Base-by-base conservation (phyloP, 2,329 filamentous ascomycete species). In the Penicillium sp. region DNA sequence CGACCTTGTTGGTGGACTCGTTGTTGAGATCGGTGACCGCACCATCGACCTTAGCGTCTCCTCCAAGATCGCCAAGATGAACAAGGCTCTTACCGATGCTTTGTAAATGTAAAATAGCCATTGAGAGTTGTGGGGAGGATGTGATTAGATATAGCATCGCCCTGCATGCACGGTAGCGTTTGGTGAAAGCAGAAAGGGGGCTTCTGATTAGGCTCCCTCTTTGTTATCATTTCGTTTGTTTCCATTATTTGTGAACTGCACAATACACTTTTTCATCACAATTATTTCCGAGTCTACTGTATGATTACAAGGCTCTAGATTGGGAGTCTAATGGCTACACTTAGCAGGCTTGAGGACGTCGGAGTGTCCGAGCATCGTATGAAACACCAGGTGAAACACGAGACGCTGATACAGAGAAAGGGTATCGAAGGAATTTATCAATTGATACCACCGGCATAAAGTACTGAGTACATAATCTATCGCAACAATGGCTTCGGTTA, bases 11-110 rank as follows among this genome's bases (percentile, higher is more conserved):
- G 95, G 95, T 67, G 95, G 95, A 62, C 87, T 99, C 67, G 81
- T 99, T 66, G 93, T 99, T 74, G 93, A 98, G 82, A 90, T 98
- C 68, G 93, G 93, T 73, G 93, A 98, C 85, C 90, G 93, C 75
- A 98, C 93, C 77, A 96, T 99, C 75, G 95, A 99, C 81, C 89
- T 97, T 69, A 95, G 90, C 80, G 93, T 99, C 73, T 93, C 93
- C 49, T 84, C 90, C 77, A 96, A 93, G 86, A 89, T 99, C 79
- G 86, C 90, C 78, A 96, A 92, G 87, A 91, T 99, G 87, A 99
- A 99, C 91, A 99, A 98, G 89, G 88, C 96, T 77, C 90, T 99
- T 76, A 93, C 86, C 70, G 95, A 99, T 81, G 85, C 89, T 79
- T 84, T 99, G 90, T 99, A 96, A 90, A 92, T 78, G 74, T 68